Conservation (phyloP, 129 eudicot genomes). For the Chrysanthemum makinoi region DNA sequence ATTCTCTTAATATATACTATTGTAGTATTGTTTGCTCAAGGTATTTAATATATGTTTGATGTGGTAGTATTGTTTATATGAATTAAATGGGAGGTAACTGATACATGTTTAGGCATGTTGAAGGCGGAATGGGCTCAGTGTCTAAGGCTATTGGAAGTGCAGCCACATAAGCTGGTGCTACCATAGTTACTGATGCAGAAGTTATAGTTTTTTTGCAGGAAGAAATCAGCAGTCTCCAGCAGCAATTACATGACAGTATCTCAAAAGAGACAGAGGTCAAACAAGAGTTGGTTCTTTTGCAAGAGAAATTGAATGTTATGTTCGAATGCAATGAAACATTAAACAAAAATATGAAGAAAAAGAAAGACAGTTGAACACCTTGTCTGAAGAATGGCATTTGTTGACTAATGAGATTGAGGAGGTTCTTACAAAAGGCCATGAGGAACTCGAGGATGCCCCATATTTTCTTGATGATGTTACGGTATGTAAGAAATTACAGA, state of each 20-base stretch:
- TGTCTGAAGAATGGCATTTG: neutral
- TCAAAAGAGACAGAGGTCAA: conserved; percentile 51
- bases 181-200: no score
- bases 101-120: no score
- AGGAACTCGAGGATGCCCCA: conserved; percentile 57
- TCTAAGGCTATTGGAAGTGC: no score
- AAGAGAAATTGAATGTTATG: conserved; percentile 33
- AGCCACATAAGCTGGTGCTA: no score
- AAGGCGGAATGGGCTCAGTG: no score
- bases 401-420: conserved; percentile 62
- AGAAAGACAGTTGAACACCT: conserved; percentile 40
- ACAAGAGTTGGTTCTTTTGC: conserved; percentile 36
- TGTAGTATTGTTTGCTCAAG: no score
- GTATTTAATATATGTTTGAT: no score
- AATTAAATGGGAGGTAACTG: no score
- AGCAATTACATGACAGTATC: conserved; percentile 50
- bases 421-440: conserved; percentile 58
- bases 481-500: conserved; percentile 58
- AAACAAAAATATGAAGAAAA: conserved; percentile 41
- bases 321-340: conserved; percentile 43
- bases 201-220: conserved; percentile 95
- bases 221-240: conserved; percentile 71
- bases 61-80: no score
- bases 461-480: conserved; percentile 49
- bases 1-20: no score